Evolutionary conservation across 352 stramenopile species (phyloP), one percentile per base, ranked within the genome.

Genomic region (Globisporangium nodosum): DNA sequence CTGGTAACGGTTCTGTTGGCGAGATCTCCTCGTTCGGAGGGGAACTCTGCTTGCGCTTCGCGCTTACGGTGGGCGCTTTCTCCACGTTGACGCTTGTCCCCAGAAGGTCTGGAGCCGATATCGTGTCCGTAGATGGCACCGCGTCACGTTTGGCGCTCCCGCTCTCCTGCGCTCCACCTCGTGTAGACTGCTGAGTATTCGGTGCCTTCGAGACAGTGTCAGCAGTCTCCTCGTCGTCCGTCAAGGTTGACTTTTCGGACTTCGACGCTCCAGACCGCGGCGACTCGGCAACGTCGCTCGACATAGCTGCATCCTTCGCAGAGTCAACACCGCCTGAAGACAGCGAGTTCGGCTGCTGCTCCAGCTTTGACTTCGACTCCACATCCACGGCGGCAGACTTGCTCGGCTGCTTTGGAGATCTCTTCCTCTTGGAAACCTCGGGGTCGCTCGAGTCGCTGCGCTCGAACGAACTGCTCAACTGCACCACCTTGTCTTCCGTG

Each of bases 1-100:
- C 31, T 12, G 56, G 6, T 3, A 56, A 27, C 12, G 37, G 47
- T 33, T 66, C 56, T 7, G 54, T 64, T 7, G 40, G 49, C 24
- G 61, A 64, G 15, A 64, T 58, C 50, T 63, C 55, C 45, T 60
- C 61, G 27, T 54, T 59, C 33, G 54, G 49, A 45, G 33, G 42
- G 5, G 54, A 49, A 16, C 37, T 40, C 8, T 27, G 40, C 16
- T 50, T 43, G 56, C 33, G 37, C 21, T 57, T 50, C 20, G 13
- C 48, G 6, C 35, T 5, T 24, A 8, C 37, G 3, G n/a, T 21
- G 3, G 33, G 13, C 15, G 37, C 33, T 33, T 5, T 46, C 9
- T 4, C 45, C n/a, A 31, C 45, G 3, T 3, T 13, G 24, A 3
- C 45, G 15, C n/a, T 49, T 30, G 45, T 3, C 13, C 11, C 20